Evolutionary conservation across 78 protist genomes (phyloP).

Genomic region (Dictyostelium capitatum): DNA sequence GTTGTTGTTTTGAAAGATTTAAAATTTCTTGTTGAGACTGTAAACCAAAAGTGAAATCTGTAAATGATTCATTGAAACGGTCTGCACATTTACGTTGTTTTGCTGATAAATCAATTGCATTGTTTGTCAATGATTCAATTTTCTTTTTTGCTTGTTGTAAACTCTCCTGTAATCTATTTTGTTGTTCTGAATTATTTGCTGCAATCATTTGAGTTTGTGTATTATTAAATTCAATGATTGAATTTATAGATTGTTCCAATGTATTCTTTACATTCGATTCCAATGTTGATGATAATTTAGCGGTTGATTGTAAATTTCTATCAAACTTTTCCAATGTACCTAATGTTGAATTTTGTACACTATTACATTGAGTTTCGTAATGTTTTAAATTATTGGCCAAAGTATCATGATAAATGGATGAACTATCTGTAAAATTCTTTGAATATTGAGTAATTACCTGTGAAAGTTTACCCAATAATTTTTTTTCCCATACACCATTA

Average conservation of each 20-base stretch:
- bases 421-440: background rate
- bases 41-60: background rate
- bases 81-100: background rate
- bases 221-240: background rate
- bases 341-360: background rate
- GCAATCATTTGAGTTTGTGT: background rate
- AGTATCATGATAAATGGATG: background rate
- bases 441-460: conserved; percentile 15
- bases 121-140: background rate
- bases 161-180: background rate
- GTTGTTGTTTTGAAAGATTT: background rate
- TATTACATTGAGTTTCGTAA: background rate
- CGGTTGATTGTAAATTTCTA: no score
- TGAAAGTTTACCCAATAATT: background rate
- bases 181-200: background rate
- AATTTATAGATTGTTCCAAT: background rate
- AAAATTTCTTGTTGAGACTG: background rate
- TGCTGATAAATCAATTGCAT: background rate
- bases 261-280: background rate
- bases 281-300: background rate
- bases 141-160: background rate
- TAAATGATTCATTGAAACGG: background rate
- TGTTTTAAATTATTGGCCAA: background rate
- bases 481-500: conserved; percentile 23
- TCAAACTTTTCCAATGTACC: background rate